Base-by-base conservation (phyloP, 352 stramenopile genomes). In the Plasmopara muralis region DNA sequence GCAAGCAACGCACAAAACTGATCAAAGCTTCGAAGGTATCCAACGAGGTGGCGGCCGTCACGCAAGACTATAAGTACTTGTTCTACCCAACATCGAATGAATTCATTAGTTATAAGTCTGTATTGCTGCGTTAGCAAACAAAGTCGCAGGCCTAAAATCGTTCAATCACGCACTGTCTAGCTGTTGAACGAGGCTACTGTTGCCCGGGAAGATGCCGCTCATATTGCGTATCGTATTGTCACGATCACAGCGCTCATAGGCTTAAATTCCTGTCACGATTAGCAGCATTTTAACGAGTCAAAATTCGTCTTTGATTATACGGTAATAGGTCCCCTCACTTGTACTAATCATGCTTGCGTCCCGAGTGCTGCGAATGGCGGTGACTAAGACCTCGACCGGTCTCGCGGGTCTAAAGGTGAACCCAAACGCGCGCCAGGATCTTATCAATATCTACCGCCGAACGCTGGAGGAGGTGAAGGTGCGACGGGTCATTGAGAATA, bases 41-140 rank as follows among this genome's bases (percentile, higher is more conserved):
- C 92, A 39, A 97, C 81, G 43, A 99, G 74, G 70, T 99, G 93
- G 40, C 95, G 85, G 31, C 95, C 95, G 70, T 99, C 96, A 43
- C 92, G 83, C 30, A 98, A 71, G 20, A 99, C 90, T 51, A 98
- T 84, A 41, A 93, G 62, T 57, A 93, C 83, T 78, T 91, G 76
- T 69, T 93, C 83, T 93, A 53, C 1, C 43, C 20, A 54, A 45
- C 15, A 12, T 50, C 31, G n/a, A 58, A 37, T 18, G 31, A 58
- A 25, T 12, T 53, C 2, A 28, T 62, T 9, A 48, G 34, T n/a
- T 40, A 29, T 14, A 28, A 37, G 43, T 58, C 39, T 62, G 39
- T 59, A 55, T n/a, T 16, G 29, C 37, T 16, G 20, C 6, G 8
- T 16, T n/a, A 33, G 49, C 6, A 12, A 49, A 53, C 40, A 31